Evolutionary conservation across 495 filamentous ascomycete species (phyloP).

Genomic region (Letharia lupina): DNA sequence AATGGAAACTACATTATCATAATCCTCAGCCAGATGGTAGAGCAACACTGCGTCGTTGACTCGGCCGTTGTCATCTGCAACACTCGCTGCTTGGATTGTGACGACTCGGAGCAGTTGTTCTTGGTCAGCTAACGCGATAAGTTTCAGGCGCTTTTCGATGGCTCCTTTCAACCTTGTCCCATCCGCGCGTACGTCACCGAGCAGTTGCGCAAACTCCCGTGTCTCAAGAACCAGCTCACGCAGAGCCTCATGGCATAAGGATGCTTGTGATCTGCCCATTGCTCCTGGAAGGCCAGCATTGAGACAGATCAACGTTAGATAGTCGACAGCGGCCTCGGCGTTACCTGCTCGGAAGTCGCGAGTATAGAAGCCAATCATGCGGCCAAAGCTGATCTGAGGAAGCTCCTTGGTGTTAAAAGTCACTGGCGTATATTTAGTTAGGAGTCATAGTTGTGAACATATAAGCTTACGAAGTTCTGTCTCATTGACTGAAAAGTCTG

Average conservation of each 20-base stretch:
- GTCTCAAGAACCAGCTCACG: constrained; percentile 94
- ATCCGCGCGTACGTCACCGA: constrained; percentile 81
- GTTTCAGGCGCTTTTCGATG: constrained; percentile 77
- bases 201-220: constrained; percentile 82
- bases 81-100: constrained; percentile 78
- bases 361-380: constrained; percentile 90
- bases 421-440: constrained; percentile 41
- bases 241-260: constrained; percentile 84
- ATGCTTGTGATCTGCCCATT: constrained; percentile 64
- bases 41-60: constrained; percentile 87
- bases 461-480: constrained; percentile 58
- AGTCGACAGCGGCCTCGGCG: constrained; percentile 82
- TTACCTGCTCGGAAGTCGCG: constrained; percentile 85
- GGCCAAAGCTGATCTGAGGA: constrained; percentile 88
- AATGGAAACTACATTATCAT: constrained; percentile 80
- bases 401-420: constrained; percentile 64
- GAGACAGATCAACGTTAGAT: constrained; percentile 84
- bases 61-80: constrained; percentile 88
- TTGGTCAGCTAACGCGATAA: constrained; percentile 73
- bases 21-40: constrained; percentile 90
- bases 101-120: constrained; percentile 78
- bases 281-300: constrained; percentile 74
- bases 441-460: constrained; percentile 6
- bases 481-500: constrained; percentile 57
- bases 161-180: constrained; percentile 74